Conservation (phyloP, 2,329 filamentous ascomycete species). For the Seiridium cupressi region DNA sequence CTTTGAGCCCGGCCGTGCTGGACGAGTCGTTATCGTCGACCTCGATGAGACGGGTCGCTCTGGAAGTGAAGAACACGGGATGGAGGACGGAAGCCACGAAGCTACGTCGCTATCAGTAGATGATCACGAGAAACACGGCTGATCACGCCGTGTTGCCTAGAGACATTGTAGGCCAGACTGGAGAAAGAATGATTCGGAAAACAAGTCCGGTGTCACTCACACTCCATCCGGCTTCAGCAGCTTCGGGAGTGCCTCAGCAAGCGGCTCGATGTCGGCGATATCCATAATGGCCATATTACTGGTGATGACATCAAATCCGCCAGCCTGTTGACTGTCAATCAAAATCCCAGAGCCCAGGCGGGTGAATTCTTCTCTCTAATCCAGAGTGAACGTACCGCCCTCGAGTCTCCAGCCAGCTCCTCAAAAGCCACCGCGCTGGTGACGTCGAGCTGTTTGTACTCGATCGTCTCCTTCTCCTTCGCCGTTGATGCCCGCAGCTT, state of each 20-base stretch:
- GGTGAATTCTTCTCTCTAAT: too few relatives aligned
- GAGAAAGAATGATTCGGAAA: not conserved
- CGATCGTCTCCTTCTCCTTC: slow-evolving; percentile 19
- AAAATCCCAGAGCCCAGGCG: not conserved
- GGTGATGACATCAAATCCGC: slow-evolving; percentile 39
- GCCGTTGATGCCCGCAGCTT: slow-evolving; percentile 13
- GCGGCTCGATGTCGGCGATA: slow-evolving; percentile 37
- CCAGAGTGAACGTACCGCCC: not conserved
- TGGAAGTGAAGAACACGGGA: slow-evolving; percentile 47
- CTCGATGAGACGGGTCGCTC: slow-evolving; percentile 35
- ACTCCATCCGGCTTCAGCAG: slow-evolving; percentile 39
- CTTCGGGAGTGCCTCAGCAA: slow-evolving; percentile 37
- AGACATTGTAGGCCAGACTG: not conserved
- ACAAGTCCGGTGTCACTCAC: slow-evolving; percentile 25
- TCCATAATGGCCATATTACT: slow-evolving; percentile 53
- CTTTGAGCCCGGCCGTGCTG: slow-evolving; percentile 30
- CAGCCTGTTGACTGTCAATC: slow-evolving; percentile 14
- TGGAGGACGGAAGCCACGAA: slow-evolving; percentile 48
- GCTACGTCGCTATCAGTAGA: slow-evolving; percentile 19
- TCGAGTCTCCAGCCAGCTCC: slow-evolving; percentile 11
- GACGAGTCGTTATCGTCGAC: slow-evolving; percentile 28
- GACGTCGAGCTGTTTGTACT: slow-evolving; percentile 35
- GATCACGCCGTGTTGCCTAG: not conserved
- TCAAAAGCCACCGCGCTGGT: slow-evolving; percentile 31
- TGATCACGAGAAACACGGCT: not conserved